Conservation (phyloP, 129 eudicot genomes). For the sunflower (Helianthus annuus) region HanXRQr2.0-SUNRISE NC_035446.2:157195211-157195710, state of each 20-base stretch:
- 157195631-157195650: no score
- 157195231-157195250: no score
- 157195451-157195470: conserved; percentile 3
- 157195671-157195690: no score
- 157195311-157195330: conserved; percentile 30
- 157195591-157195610: no score
- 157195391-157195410: conserved; percentile 34
- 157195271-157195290: conserved; percentile 27
- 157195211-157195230: no score
- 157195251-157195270: no score
- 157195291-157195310: conserved; percentile 29
- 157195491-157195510: neutral
- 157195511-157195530: neutral
- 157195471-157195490: conserved; percentile 17
- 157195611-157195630: no score
- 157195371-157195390: conserved; percentile 28
- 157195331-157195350: conserved; percentile 30
- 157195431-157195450: conserved; percentile 64
- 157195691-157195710: no score
- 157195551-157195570: conserved; percentile 3
- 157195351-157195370: conserved; percentile 37
- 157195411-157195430: conserved; percentile 46
- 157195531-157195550: conserved; percentile 12
- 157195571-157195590: neutral
- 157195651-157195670: no score